phyloP scores from a whole-genome alignment of 179 eudicot species.

The Corrigiola litoralis region DNA sequence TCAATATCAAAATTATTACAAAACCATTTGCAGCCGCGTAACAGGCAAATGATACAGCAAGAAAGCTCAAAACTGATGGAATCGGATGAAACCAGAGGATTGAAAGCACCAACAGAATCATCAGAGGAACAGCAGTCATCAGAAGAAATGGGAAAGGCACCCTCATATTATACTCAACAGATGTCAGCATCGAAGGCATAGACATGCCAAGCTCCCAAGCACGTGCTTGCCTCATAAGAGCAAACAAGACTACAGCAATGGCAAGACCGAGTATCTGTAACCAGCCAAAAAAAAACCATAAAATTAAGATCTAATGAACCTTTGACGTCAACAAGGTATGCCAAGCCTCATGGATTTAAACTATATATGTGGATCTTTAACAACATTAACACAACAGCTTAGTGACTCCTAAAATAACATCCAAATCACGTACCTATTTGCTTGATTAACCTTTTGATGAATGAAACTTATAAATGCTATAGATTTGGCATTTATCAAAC shows the following conservation, averaged over 20 bases:
- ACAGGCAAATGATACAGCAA: conserved; percentile 62
- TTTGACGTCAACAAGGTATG: not conserved
- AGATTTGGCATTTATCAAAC: not conserved
- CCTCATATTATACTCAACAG: conserved; percentile 82
- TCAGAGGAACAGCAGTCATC: conserved; percentile 49
- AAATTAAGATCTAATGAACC: conserved; percentile 1
- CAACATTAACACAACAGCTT: not conserved
- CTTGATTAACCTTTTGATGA: not conserved
- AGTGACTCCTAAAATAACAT: conserved; percentile 1
- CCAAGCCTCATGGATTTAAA: conserved; percentile 1
- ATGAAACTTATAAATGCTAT: not conserved
- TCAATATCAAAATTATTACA: conserved; percentile 45
- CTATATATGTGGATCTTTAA: not conserved
- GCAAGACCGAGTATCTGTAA: conserved; percentile 79
- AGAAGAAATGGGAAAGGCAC: conserved; percentile 58
- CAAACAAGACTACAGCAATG: conserved; percentile 69
- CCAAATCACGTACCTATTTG: not conserved
- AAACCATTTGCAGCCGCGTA: conserved; percentile 72
- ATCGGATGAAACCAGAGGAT: conserved; percentile 41
- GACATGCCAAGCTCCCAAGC: conserved; percentile 91
- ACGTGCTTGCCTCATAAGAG: conserved; percentile 86
- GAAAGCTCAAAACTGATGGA: conserved; percentile 62
- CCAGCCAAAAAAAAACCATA: conserved; percentile 8
- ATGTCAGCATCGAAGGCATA: conserved; percentile 77
- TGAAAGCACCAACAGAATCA: conserved; percentile 50